Percentiles rank a stretch among this genome's conserved stretches.
These are phyloP conservation scores for Epithele typhae DNA, from an alignment of 768 basidiomycete species.

Conservation along the genomic window DNA sequence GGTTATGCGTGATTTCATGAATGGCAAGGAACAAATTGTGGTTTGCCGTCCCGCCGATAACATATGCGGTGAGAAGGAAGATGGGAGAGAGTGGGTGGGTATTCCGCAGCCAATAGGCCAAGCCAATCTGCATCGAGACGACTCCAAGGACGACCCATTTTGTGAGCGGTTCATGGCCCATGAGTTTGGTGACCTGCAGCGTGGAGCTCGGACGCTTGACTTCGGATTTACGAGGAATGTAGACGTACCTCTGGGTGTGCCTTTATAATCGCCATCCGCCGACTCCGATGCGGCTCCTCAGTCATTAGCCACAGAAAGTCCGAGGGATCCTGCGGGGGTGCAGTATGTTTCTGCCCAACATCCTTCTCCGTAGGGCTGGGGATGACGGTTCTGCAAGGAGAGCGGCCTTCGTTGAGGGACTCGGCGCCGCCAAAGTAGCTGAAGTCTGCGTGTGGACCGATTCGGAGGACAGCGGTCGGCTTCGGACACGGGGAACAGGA, in stretches of 20 bases:
- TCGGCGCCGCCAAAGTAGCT: conserved; percentile 85
- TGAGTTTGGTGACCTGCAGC: conserved; percentile 82
- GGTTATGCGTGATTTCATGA: conserved; percentile 97
- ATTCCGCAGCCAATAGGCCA: conserved; percentile 63
- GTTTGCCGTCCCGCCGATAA: conserved; percentile 90
- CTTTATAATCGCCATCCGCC: conserved; percentile 87
- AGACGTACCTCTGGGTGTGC: conserved; percentile 81
- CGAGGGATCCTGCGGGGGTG: conserved; percentile 65
- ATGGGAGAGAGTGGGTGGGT: conserved; percentile 62
- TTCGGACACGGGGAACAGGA: neutral
- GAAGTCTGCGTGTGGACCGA: conserved; percentile 45
- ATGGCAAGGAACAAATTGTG: conserved; percentile 98
- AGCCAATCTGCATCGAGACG: conserved; percentile 66
- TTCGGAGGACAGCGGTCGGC: neutral
- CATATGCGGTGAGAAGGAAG: conserved; percentile 79
- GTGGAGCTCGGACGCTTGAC: neutral
- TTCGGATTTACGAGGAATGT: neutral
- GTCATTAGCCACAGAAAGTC: conserved; percentile 98
- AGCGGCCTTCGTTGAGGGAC: conserved; percentile 51
- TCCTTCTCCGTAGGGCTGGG: conserved; percentile 47
- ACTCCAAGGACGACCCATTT: conserved; percentile 87
- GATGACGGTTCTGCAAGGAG: conserved; percentile 33
- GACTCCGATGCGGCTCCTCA: conserved; percentile 91
- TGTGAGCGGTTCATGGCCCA: conserved; percentile 92
- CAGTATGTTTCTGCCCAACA: conserved; percentile 38